A percentile compares a stretch with the other conserved stretches of the same genome.
phyloP scores from a whole-genome alignment of 306 rosid species.

The Prunus salicina region DNA sequence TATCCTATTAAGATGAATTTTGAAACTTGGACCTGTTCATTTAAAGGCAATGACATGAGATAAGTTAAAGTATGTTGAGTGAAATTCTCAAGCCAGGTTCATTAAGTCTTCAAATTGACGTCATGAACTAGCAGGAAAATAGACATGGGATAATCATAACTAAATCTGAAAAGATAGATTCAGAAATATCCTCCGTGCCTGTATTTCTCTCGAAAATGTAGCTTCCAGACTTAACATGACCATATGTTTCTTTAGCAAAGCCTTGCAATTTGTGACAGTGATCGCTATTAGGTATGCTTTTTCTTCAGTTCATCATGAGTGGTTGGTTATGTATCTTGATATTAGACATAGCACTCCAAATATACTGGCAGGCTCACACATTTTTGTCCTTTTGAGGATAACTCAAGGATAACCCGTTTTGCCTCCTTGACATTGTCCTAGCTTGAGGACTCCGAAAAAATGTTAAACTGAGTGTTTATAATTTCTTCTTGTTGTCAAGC shows the following conservation, averaged over 20 bases:
- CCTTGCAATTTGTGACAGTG: not conserved
- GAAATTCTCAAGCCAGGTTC: not conserved
- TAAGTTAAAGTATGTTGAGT: not conserved
- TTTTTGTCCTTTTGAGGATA: not conserved
- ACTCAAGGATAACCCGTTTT: not conserved
- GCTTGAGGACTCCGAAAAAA: not conserved
- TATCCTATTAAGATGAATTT: not conserved
- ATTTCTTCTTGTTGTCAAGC: not conserved
- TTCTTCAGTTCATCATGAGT: not conserved
- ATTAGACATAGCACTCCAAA: slow-evolving; percentile 1
- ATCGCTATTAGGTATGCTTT: not conserved
- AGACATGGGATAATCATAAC: not conserved
- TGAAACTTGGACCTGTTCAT: not conserved
- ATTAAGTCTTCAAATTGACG: not conserved
- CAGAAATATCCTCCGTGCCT: not conserved
- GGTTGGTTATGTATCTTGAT: not conserved
- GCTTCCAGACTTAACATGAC: not conserved
- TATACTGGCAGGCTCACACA: not conserved
- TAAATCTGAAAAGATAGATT: not conserved
- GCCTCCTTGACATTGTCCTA: not conserved
- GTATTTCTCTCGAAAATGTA: not conserved
- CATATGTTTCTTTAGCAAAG: not conserved
- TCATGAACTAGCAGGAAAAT: not conserved
- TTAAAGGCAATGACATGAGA: not conserved
- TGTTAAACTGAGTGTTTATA: not conserved